Evolutionary conservation across 371 early-diverging fungal genomes (phyloP).

Genomic region (Syncephalastrum monosporum): DNA sequence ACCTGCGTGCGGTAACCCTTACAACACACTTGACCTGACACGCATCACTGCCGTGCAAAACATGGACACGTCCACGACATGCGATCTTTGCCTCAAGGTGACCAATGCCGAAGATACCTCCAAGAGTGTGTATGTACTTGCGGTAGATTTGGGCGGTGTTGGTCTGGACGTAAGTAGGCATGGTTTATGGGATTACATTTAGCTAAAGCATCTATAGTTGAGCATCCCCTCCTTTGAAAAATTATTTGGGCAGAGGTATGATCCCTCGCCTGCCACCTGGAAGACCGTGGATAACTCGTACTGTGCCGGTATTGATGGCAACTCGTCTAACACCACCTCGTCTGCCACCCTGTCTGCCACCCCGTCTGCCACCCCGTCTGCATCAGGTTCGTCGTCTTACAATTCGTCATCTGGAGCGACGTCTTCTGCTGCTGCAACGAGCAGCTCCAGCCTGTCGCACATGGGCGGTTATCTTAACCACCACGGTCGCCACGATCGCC

Average conservation of each 20-base stretch:
- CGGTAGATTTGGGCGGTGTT: slow-evolving; percentile 52
- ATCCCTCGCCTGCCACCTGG: slow-evolving; percentile 28
- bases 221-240: slow-evolving; percentile 29
- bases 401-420: no score
- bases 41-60: slow-evolving; percentile 55
- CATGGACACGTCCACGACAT: slow-evolving; percentile 36
- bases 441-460: no score
- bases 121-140: slow-evolving; percentile 50
- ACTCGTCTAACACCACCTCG: neutral
- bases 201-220: slow-evolving; percentile 14
- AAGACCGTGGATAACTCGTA: slow-evolving; percentile 18
- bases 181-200: neutral
- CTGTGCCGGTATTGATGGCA: slow-evolving; percentile 25
- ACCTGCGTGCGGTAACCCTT: slow-evolving; percentile 56
- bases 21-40: slow-evolving; percentile 44
- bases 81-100: slow-evolving; percentile 54
- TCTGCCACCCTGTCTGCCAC: no score
- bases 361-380: no score
- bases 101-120: slow-evolving; percentile 29
- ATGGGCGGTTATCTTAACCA: no score
- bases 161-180: slow-evolving; percentile 46
- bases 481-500: no score
- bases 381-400: no score
- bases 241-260: slow-evolving; percentile 24
- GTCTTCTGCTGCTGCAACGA: no score